These are phyloP conservation scores for Mesostigma viride DNA, from an alignment of 139 green algal species.

Conservation along the genomic window DNA sequence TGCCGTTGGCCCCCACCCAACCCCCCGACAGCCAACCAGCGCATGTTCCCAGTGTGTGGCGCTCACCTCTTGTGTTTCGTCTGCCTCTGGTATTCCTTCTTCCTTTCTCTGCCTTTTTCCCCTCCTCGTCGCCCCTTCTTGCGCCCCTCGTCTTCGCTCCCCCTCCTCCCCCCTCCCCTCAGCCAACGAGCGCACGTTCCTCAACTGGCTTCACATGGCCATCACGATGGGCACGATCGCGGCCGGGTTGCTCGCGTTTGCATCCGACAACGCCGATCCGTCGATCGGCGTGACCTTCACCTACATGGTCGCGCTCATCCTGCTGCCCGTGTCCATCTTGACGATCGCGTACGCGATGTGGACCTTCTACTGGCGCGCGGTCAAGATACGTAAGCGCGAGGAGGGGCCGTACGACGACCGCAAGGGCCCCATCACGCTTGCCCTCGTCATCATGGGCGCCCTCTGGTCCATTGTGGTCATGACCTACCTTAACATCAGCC, in stretches of 20 bases:
- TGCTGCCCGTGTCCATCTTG: background rate
- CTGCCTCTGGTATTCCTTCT: too few species aligned
- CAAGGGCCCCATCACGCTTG: background rate
- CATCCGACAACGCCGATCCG: background rate
- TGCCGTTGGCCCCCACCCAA: too few species aligned
- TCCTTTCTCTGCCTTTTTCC: too few species aligned
- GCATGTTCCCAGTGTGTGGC: too few species aligned
- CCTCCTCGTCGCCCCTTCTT: too few species aligned
- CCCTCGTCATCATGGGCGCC: background rate
- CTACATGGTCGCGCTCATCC: background rate
- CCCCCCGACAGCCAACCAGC: too few species aligned
- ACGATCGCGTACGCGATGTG: background rate
- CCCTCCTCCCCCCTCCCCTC: too few species aligned
- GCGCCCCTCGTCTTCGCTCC: too few species aligned
- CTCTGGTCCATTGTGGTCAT: background rate
- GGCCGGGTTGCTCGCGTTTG: background rate
- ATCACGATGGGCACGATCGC: constrained; percentile 33
- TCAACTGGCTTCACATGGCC: constrained; percentile 90
- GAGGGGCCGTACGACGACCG: background rate
- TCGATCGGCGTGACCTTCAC: background rate
- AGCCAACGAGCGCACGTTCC: constrained; percentile 93
- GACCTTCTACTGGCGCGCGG: background rate
- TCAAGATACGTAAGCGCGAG: background rate
- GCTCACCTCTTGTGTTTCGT: too few species aligned
- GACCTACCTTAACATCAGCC: too few species aligned